Conservation (phyloP, 305 asterid species). For the Ilex paraguariensis region DNA sequence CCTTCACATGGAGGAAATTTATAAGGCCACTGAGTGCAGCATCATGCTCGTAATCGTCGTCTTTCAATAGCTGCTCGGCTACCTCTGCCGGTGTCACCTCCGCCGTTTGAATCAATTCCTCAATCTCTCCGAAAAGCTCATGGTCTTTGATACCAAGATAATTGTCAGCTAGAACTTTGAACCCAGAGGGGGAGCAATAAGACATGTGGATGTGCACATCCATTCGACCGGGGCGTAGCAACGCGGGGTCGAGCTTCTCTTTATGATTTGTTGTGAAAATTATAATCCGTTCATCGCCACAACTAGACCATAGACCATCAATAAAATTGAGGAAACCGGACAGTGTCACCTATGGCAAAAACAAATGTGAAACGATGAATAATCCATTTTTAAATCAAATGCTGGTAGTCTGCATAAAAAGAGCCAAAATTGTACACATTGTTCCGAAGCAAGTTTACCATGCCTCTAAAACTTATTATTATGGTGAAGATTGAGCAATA, state of each 20-base stretch:
- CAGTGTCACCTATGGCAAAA: slow-evolving; percentile 28
- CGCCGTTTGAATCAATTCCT: slow-evolving; percentile 24
- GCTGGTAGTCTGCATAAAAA: too few species aligned
- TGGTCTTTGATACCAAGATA: slow-evolving; percentile 21
- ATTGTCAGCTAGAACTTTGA: slow-evolving; percentile 29
- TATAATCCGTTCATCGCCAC: slow-evolving; percentile 44
- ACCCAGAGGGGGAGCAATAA: slow-evolving; percentile 36
- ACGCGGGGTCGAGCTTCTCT: slow-evolving; percentile 51
- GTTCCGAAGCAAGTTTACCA: too few species aligned
- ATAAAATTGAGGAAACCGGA: slow-evolving; percentile 45
- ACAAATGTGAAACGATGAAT: too few species aligned
- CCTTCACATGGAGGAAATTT: slow-evolving; percentile 33
- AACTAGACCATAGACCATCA: slow-evolving; percentile 49
- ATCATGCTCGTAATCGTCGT: slow-evolving; percentile 23
- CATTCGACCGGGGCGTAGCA: slow-evolving; percentile 50
- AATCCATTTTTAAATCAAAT: too few species aligned
- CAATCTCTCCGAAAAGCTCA: slow-evolving; percentile 23
- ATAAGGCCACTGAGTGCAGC: slow-evolving; percentile 36
- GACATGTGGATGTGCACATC: slow-evolving; percentile 54
- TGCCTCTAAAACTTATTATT: too few species aligned
- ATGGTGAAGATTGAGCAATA: too few species aligned
- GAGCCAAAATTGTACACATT: too few species aligned
- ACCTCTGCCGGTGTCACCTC: slow-evolving; percentile 64
- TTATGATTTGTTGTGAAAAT: slow-evolving; percentile 51
- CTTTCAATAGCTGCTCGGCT: slow-evolving; percentile 60